phyloP scores from a whole-genome alignment of 2,329 filamentous ascomycete species.

The Aureobasidium sp. region DNA sequence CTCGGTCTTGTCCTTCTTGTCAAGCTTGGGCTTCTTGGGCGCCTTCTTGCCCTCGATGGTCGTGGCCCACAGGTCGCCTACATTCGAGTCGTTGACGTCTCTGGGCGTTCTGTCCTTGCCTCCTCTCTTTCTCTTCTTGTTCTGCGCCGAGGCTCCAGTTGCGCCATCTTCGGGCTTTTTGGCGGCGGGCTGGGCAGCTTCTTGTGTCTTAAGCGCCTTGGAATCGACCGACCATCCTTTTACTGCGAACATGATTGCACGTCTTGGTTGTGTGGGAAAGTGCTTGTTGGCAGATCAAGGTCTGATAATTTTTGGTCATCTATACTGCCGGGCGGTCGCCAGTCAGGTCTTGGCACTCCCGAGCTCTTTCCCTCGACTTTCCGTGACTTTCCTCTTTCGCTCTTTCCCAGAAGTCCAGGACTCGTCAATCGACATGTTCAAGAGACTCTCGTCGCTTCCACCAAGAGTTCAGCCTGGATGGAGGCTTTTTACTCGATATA shows the following conservation, averaged over 20 bases:
- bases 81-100: constrained; percentile 56
- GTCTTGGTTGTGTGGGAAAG: neutral
- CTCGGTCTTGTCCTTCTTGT: constrained; percentile 32
- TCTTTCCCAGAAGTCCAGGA: neutral
- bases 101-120: constrained; percentile 26
- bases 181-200: constrained; percentile 31
- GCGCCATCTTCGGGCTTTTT: constrained; percentile 8
- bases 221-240: constrained; percentile 82
- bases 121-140: constrained; percentile 45
- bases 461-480: too few relatives aligned
- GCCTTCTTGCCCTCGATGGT: constrained; percentile 35
- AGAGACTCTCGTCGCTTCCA: too few relatives aligned
- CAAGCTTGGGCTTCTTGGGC: constrained; percentile 19
- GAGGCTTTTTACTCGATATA: too few relatives aligned
- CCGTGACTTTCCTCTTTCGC: neutral
- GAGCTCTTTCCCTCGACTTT: too few relatives aligned
- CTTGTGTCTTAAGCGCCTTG: constrained; percentile 62
- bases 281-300: neutral
- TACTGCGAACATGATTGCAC: constrained; percentile 69
- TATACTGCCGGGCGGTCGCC: neutral
- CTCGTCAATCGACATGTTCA: too few relatives aligned
- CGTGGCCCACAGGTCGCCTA: constrained; percentile 75
- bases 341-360: neutral
- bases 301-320: constrained; percentile 7
- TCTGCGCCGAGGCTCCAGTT: constrained; percentile 16